Percentiles rank a stretch among this genome's conserved stretches.
phyloP scores from a whole-genome alignment of 805 yeast species.

The Suhomyces tanzawaensis region DNA sequence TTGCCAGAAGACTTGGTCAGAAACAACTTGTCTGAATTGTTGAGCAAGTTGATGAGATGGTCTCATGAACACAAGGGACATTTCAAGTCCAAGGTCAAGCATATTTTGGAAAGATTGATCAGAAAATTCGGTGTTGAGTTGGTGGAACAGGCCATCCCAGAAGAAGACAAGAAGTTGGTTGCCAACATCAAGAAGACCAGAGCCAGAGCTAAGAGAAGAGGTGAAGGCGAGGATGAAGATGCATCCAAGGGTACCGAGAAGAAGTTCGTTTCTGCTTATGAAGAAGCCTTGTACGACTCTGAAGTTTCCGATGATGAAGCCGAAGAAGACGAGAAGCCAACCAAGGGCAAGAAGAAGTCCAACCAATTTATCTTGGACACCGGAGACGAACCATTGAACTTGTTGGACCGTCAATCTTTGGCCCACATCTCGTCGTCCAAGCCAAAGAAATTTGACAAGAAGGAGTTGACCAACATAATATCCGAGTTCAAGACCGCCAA shows the following conservation, averaged over 20 bases:
- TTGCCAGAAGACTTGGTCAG: constrained; percentile 76
- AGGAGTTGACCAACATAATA: constrained; percentile 34
- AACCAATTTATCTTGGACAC: constrained; percentile 75
- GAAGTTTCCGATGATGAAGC: constrained; percentile 59
- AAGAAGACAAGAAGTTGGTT: constrained; percentile 79
- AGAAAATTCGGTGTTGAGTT: constrained; percentile 87
- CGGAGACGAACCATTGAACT: constrained; percentile 77
- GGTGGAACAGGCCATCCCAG: constrained; percentile 84
- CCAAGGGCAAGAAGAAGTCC: constrained; percentile 31
- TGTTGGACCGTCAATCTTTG: constrained; percentile 79
- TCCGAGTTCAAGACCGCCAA: constrained; percentile 50
- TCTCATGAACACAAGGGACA: constrained; percentile 95
- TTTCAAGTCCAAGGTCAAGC: constrained; percentile 89
- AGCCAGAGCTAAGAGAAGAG: constrained; percentile 69
- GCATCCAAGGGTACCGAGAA: constrained; percentile 27
- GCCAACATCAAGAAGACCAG: constrained; percentile 82
- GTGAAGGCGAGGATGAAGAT: constrained; percentile 35
- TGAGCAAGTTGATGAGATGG: constrained; percentile 80
- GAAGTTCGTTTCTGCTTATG: constrained; percentile 81
- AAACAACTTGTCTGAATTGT: constrained; percentile 60
- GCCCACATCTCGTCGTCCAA: constrained; percentile 86
- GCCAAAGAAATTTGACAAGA: constrained; percentile 60
- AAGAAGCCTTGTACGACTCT: constrained; percentile 82
- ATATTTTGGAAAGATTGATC: constrained; percentile 84
- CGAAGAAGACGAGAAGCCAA: constrained; percentile 46